phyloP scores from a whole-genome alignment of 2,329 filamentous ascomycete genomes.

The Monilinia fructigena region DNA sequence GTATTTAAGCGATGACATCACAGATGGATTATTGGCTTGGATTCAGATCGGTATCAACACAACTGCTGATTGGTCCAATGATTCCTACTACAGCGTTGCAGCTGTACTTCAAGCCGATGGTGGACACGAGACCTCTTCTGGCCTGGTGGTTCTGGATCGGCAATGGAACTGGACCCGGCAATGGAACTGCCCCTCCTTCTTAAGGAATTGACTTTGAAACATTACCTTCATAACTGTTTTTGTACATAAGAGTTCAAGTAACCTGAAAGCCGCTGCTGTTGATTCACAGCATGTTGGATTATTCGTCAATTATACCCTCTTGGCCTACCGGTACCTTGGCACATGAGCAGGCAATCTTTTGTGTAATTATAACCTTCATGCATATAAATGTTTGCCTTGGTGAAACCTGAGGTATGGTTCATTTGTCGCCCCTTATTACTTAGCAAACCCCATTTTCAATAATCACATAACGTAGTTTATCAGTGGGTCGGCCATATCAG shows the following conservation, averaged over 20 bases:
- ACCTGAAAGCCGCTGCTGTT: background rate
- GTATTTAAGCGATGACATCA: slow-evolving; percentile 49
- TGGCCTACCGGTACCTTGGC: background rate
- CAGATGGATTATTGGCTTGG: slow-evolving; percentile 51
- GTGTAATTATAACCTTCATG: too few species aligned
- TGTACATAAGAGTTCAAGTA: background rate
- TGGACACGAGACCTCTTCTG: background rate
- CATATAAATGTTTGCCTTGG: too few species aligned
- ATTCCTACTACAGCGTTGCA: slow-evolving; percentile 1
- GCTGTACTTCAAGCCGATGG: slow-evolving; percentile 2
- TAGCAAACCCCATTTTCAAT: too few species aligned
- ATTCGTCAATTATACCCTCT: background rate
- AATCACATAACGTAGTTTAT: too few species aligned
- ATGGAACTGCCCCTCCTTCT: background rate
- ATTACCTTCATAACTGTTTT: too few species aligned
- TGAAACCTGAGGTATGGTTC: too few species aligned
- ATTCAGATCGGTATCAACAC: slow-evolving; percentile 48
- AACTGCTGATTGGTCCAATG: slow-evolving; percentile 32
- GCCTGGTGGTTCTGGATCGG: background rate
- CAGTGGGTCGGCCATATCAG: too few species aligned
- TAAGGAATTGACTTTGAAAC: background rate
- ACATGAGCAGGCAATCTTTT: background rate
- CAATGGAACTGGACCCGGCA: background rate
- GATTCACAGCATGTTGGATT: background rate
- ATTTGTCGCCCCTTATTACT: too few species aligned